Base-by-base conservation (phyloP, 2,329 filamentous ascomycete species). In the Hypoxylon sp. region DNA sequence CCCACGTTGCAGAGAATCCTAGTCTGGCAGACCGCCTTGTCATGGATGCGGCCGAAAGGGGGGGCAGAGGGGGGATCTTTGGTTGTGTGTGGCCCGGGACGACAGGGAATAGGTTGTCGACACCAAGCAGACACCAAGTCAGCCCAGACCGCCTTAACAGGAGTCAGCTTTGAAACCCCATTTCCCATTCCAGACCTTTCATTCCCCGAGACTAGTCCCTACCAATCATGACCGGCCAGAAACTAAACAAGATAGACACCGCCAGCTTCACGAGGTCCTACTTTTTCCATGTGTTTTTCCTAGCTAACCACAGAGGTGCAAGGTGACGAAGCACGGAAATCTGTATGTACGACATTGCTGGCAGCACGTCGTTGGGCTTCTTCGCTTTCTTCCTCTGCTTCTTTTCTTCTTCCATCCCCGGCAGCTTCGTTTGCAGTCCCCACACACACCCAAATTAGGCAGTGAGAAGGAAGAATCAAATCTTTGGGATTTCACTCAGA, bases 111-210 rank as follows among this genome's bases (percentile, higher is more conserved):
- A 42, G 41, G 38, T 60, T n/a, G n/a, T n/a, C n/a, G n/a, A n/a
- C n/a, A n/a, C n/a, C n/a, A n/a, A n/a, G 62, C 62, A 54, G 51
- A 59, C 51, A 57, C 59, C 63, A 62, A 65, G 64, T 66, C 64
- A 67, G 64, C 64, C 63, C 59, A 66, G 64, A 67, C 64, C 64
- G 64, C 64, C 64, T 67, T 59, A 55, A 61, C 54, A 51, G 52
- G 60, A 60, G 62, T 66, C 63, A 66, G 63, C 63, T 65, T 64
- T 48, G 41, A 51, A 55, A 55, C 48, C 51, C 58, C 52, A 57
- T 57, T 47, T 25, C 21, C 7, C 27, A 30, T 30, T 25, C 21
- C 21, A 25, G 21, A 9, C 21, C 21, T 25, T 48, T 30, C 48
- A 59, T 43, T 56, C 55, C 43, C 55, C 55, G 55, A 58, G 40